These are phyloP conservation scores for Capsicum baccatum DNA, from an alignment of 257 asterid species.

Conservation along the genomic window DNA sequence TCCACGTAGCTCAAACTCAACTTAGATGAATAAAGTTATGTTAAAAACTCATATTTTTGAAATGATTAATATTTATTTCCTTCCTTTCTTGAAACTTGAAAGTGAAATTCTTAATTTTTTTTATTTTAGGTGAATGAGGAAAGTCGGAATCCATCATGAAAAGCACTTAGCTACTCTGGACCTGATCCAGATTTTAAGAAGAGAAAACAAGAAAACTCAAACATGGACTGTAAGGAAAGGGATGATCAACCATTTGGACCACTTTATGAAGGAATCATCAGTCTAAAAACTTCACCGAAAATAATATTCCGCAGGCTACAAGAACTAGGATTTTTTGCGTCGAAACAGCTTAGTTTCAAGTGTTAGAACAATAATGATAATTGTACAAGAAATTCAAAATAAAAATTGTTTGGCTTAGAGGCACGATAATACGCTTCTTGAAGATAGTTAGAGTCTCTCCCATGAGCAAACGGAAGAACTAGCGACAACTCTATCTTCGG, in stretches of 20 bases:
- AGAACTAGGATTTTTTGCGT: constrained; percentile 53
- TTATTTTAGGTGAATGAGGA: constrained; percentile 62
- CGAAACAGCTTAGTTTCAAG: neutral
- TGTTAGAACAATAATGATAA: no score
- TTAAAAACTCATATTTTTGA: neutral
- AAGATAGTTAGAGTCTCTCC: no score
- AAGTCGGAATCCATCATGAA: constrained; percentile 66
- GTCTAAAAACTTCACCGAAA: constrained; percentile 37
- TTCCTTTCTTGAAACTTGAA: neutral
- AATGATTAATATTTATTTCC: neutral
- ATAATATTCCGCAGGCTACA: constrained; percentile 38
- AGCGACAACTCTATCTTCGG: no score
- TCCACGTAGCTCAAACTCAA: neutral
- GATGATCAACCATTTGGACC: constrained; percentile 49
- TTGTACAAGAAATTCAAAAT: no score
- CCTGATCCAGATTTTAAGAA: constrained; percentile 55
- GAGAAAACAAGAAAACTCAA: constrained; percentile 20
- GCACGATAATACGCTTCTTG: no score
- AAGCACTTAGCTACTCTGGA: constrained; percentile 79
- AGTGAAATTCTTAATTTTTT: neutral
- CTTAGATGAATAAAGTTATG: constrained; percentile 9
- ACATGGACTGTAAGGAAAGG: neutral
- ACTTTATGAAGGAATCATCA: constrained; percentile 55
- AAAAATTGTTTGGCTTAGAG: no score
- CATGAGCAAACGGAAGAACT: no score